Conservation (phyloP, 1,139 yeast species). For the Pichia sp. region DNA sequence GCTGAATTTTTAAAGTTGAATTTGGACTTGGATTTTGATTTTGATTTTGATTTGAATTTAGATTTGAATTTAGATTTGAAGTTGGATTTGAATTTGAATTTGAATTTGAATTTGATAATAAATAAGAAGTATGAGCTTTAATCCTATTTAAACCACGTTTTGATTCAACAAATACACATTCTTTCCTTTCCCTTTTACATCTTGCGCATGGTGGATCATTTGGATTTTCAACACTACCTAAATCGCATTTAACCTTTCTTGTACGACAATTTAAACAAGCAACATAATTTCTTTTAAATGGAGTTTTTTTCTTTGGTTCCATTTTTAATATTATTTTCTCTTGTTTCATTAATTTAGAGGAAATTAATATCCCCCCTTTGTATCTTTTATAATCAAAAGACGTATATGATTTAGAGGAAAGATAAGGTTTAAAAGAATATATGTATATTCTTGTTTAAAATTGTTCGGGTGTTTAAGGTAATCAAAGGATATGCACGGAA, state of each 20-base stretch:
- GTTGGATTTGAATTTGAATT: not conserved
- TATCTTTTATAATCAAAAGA: too few species aligned
- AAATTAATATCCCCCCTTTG: too few species aligned
- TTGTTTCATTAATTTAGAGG: too few species aligned
- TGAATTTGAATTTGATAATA: not conserved
- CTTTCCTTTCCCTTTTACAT: slow-evolving; percentile 73
- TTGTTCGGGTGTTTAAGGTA: too few species aligned
- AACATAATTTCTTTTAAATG: slow-evolving; percentile 59
- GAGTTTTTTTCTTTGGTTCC: slow-evolving; percentile 12
- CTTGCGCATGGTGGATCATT: slow-evolving; percentile 79
- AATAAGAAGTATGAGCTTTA: slow-evolving; percentile 2
- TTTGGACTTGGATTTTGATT: not conserved
- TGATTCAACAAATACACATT: slow-evolving; percentile 70
- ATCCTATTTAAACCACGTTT: slow-evolving; percentile 41
- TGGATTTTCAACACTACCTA: slow-evolving; percentile 72
- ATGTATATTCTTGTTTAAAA: too few species aligned
- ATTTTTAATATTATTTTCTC: not conserved
- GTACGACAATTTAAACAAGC: slow-evolving; percentile 84
- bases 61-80: slow-evolving; percentile 5
- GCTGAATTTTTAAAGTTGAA: not conserved
- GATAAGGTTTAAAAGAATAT: too few species aligned
- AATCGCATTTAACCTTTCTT: slow-evolving; percentile 77
- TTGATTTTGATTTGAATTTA: slow-evolving; percentile 3
- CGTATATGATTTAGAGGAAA: too few species aligned
- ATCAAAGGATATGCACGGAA: too few species aligned